Conservation (phyloP, 169 alveolate species). For the Eimeria acervulina region DNA sequence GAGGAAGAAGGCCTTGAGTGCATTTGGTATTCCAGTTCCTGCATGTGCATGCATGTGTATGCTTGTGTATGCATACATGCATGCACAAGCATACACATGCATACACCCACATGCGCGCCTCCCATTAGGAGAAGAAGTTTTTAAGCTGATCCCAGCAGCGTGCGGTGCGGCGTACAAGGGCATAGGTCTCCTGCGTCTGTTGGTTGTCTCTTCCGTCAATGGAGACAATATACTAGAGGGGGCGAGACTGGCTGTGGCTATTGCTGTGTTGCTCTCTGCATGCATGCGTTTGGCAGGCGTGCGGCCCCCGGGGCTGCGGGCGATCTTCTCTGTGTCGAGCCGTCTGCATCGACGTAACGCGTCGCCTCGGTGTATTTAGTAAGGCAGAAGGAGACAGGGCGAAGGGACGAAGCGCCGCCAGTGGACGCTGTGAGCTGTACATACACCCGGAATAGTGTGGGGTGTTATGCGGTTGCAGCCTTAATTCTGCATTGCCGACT, state of each 20-base stretch:
- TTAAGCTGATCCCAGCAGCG: neutral
- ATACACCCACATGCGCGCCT: neutral
- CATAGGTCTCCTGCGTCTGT: neutral
- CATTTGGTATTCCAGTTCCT: neutral
- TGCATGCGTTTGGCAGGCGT: constrained; percentile 43
- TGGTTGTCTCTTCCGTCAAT: neutral
- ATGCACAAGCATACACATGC: neutral
- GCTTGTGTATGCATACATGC: neutral
- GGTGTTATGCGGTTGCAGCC: neutral
- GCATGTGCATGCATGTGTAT: neutral
- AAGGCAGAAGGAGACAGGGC: neutral
- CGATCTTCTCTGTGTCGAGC: constrained; percentile 69
- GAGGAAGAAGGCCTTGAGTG: neutral
- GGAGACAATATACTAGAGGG: neutral
- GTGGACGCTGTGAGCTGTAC: neutral
- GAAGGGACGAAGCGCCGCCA: neutral
- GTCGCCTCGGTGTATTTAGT: constrained; percentile 54
- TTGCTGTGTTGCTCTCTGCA: neutral
- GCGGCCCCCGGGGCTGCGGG: constrained; percentile 77
- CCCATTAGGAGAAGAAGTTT: neutral
- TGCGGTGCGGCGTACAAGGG: neutral
- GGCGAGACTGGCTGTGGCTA: neutral
- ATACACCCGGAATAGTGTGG: neutral
- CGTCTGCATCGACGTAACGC: constrained; percentile 62
- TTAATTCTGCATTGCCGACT: constrained; percentile 54